phyloP scores from a whole-genome alignment of 2,329 filamentous ascomycete species.

The Fusarium albidum region DNA sequence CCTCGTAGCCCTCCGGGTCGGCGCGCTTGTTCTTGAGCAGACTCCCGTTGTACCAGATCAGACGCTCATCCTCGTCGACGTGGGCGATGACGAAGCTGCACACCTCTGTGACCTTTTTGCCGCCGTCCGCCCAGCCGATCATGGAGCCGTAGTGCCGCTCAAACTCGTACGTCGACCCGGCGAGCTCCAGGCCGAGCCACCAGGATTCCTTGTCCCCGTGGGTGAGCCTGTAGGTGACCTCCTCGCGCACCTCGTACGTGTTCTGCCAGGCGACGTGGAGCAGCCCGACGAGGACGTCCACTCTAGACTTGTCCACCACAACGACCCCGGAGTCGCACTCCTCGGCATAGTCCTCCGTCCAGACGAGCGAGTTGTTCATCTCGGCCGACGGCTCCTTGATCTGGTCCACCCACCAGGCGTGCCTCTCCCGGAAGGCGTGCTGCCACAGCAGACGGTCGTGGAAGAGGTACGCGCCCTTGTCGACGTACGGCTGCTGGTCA shows the following conservation, averaged over 20 bases:
- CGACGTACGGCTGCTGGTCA: conserved; percentile 40
- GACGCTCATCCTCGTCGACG: conserved; percentile 46
- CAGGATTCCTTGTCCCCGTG: conserved; percentile 57
- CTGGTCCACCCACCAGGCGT: conserved; percentile 49
- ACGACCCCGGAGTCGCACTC: conserved; percentile 54
- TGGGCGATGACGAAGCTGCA: conserved; percentile 55
- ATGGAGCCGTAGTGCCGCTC: conserved; percentile 52
- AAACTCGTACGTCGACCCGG: conserved; percentile 49
- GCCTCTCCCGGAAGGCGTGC: conserved; percentile 43
- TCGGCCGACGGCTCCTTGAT: conserved; percentile 46
- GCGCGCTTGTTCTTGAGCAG: conserved; percentile 50
- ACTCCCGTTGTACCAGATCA: conserved; percentile 55
- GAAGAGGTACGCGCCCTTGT: conserved; percentile 49
- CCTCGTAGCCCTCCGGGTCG: conserved; percentile 42
- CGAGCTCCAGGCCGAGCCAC: conserved; percentile 55
- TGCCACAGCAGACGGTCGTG: conserved; percentile 52
- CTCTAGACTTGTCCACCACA: conserved; percentile 50
- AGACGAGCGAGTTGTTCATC: conserved; percentile 47
- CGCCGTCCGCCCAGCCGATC: conserved; percentile 43
- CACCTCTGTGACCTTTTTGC: conserved; percentile 30
- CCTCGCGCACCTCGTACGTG: conserved; percentile 47
- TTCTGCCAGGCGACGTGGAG: conserved; percentile 57
- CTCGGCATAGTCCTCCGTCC: conserved; percentile 51
- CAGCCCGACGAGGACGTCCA: conserved; percentile 48
- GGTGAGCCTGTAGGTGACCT: conserved; percentile 50